Percentiles rank a stretch among this genome's conserved stretches.
Evolutionary conservation across 2,329 filamentous ascomycete genomes (phyloP).

Genomic region (Sporothrix pseudoabietina): DNA sequence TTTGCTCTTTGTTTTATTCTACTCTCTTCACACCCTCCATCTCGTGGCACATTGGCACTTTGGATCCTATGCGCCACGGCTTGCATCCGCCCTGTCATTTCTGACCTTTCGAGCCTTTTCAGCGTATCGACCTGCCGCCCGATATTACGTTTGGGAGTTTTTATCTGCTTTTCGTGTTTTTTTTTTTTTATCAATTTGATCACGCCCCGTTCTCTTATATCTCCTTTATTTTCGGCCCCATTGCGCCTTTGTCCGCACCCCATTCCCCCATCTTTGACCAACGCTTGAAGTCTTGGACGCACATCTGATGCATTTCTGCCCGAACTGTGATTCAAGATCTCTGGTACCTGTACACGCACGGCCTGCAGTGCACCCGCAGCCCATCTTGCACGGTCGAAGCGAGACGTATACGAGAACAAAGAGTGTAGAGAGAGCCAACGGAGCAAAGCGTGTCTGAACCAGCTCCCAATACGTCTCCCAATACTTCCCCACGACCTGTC

Average conservation of each 20-base stretch:
- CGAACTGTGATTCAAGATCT: slow-evolving; percentile 25
- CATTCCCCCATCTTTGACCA: background rate
- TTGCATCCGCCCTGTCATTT: slow-evolving; percentile 21
- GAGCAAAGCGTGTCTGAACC: slow-evolving; percentile 5
- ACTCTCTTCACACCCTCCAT: slow-evolving; percentile 20
- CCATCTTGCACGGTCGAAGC: slow-evolving; percentile 19
- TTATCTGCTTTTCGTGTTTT: background rate
- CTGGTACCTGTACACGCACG: slow-evolving; percentile 18
- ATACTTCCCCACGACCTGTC: slow-evolving; percentile 13
- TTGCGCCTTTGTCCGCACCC: background rate
- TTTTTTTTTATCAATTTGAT: slow-evolving; percentile 7
- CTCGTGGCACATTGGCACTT: slow-evolving; percentile 12
- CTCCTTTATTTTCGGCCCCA: background rate
- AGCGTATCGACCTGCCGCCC: slow-evolving; percentile 25
- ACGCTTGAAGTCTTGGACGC: background rate
- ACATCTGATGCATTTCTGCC: slow-evolving; percentile 27
- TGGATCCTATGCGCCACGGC: slow-evolving; percentile 19
- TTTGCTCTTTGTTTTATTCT: no score
- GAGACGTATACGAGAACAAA: slow-evolving; percentile 15
- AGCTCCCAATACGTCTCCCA: background rate
- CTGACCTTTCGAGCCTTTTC: background rate
- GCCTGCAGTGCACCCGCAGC: slow-evolving; percentile 10
- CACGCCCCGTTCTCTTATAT: background rate
- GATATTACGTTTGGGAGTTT: background rate
- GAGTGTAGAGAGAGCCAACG: background rate